A percentile compares a stretch with the other conserved stretches of the same genome.
Conservation (phyloP, 169 alveolate species). For the Cryptosporidium tyzzeri region DNA sequence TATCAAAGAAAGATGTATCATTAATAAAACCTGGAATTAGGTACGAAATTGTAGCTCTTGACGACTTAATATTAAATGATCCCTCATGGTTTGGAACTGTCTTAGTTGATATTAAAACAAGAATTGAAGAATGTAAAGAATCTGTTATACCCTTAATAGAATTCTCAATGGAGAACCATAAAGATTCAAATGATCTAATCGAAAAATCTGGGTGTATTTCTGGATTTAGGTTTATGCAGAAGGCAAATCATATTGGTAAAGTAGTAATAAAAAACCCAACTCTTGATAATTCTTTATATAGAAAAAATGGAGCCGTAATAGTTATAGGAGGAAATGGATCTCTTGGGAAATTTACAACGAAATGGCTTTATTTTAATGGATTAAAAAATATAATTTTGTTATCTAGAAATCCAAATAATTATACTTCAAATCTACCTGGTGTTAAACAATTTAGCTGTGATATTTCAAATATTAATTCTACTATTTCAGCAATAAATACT, state of each 20-base stretch:
- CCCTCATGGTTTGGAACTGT: conserved; percentile 69
- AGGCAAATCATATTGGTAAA: conserved; percentile 77
- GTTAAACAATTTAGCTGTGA: conserved; percentile 39
- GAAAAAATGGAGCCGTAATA: conserved; percentile 24
- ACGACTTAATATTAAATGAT: conserved; percentile 45
- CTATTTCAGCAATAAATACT: conserved; percentile 2
- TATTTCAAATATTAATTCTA: conserved; percentile 35
- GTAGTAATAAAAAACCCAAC: conserved; percentile 72
- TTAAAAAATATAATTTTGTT: conserved; percentile 20
- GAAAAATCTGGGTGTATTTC: conserved; percentile 22
- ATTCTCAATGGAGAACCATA: conserved; percentile 16
- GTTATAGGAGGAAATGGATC: conserved; percentile 68
- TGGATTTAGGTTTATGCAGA: conserved; percentile 76
- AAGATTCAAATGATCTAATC: neutral
- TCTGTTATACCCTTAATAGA: conserved; percentile 41
- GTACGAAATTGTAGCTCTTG: conserved; percentile 72
- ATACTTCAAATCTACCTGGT: neutral
- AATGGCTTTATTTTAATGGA: conserved; percentile 51
- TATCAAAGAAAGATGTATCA: conserved; percentile 24
- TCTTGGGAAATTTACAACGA: conserved; percentile 37
- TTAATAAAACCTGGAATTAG: conserved; percentile 39
- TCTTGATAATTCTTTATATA: neutral
- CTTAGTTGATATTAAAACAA: conserved; percentile 22
- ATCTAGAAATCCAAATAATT: conserved; percentile 38
- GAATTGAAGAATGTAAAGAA: conserved; percentile 63